Conservation (phyloP, 2,329 filamentous ascomycete species). For the Trichoderma guizhouense region DNA sequence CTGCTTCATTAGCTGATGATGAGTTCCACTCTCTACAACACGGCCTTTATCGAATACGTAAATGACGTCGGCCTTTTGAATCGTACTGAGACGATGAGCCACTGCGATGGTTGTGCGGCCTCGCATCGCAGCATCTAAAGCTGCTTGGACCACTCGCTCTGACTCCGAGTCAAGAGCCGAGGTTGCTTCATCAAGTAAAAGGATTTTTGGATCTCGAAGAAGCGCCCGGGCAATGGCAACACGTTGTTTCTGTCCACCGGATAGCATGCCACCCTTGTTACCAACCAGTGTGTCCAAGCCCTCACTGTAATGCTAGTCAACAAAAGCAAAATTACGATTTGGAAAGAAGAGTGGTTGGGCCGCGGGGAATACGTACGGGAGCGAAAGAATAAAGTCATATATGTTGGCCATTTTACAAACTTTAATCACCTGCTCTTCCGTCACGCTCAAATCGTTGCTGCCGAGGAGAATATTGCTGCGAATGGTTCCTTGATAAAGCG, state of each 20-base stretch:
- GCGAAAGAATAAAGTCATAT: slow-evolving; percentile 51
- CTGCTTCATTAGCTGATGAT: neutral
- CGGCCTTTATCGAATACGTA: slow-evolving; percentile 4
- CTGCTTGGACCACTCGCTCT: slow-evolving; percentile 37
- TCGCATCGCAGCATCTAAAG: slow-evolving; percentile 16
- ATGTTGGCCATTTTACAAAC: slow-evolving; percentile 46
- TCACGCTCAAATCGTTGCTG: neutral
- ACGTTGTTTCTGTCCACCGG: slow-evolving; percentile 54
- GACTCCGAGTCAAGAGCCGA: slow-evolving; percentile 53
- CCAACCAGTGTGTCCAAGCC: slow-evolving; percentile 46
- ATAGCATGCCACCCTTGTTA: slow-evolving; percentile 55
- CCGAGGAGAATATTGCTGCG: slow-evolving; percentile 24
- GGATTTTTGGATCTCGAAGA: slow-evolving; percentile 46
- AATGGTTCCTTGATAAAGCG: slow-evolving; percentile 34
- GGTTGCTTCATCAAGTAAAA: slow-evolving; percentile 58
- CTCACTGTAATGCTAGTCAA: slow-evolving; percentile 26
- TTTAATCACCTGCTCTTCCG: slow-evolving; percentile 9
- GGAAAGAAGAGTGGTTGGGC: neutral
- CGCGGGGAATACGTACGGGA: slow-evolving; percentile 25
- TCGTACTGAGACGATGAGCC: slow-evolving; percentile 15
- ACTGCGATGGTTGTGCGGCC: slow-evolving; percentile 21
- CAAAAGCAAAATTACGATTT: neutral
- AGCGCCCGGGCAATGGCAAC: slow-evolving; percentile 53
- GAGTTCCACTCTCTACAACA: slow-evolving; percentile 1
- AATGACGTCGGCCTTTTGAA: slow-evolving; percentile 13